A percentile compares a stretch with the other conserved stretches of the same genome.
Conservation (phyloP, 164 flowering plant genomes). For the Vitis riparia region DNA sequence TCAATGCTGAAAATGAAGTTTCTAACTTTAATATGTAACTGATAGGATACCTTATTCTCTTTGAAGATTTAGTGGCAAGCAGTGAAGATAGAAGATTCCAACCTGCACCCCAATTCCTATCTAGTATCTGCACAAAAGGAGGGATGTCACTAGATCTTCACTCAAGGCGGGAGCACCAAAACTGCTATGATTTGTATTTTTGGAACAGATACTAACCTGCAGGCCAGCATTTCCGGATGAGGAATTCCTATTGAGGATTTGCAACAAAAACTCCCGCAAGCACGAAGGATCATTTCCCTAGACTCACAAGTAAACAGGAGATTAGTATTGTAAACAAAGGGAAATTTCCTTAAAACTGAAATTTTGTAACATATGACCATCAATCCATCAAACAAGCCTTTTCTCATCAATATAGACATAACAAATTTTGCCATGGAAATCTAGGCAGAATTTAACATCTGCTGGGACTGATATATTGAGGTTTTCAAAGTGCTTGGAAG, state of each 20-base stretch:
- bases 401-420: too few species aligned
- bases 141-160: constrained; percentile 3
- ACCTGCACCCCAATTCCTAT: constrained; percentile 97
- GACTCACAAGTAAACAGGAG: constrained; percentile 14
- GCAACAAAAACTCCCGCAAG: constrained; percentile 86
- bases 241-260: constrained; percentile 50
- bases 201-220: constrained; percentile 52
- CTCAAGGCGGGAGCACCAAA: constrained; percentile 10
- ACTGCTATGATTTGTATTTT: not conserved
- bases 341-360: not conserved
- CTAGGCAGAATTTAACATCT: too few species aligned
- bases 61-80: constrained; percentile 78
- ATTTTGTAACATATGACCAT: too few species aligned
- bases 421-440: too few species aligned
- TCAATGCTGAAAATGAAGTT: not conserved
- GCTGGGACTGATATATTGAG: too few species aligned
- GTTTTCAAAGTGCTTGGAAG: too few species aligned
- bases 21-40: not conserved
- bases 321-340: not conserved
- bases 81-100: constrained; percentile 88
- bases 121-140: constrained; percentile 72
- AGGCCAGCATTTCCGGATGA: constrained; percentile 76
- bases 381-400: too few species aligned
- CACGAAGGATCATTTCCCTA: constrained; percentile 97
- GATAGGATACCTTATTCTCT: constrained; percentile 68